Evolutionary conservation across 208 protist genomes (phyloP).

Genomic region (Trypanosoma congolense): DNA sequence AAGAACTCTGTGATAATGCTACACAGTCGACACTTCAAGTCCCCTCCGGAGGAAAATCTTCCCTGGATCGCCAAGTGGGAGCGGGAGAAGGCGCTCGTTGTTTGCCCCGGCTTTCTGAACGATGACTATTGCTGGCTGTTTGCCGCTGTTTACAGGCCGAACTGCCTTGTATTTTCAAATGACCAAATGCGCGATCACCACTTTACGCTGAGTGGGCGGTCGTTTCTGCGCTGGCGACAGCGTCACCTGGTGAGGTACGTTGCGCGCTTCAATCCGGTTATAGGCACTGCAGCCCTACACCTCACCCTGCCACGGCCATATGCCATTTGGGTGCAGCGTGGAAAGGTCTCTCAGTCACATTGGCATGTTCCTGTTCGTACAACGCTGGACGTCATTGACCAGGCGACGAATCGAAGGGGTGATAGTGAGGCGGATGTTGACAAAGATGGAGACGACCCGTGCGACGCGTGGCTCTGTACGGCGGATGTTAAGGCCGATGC

Average conservation of each 20-base stretch:
- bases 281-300: conserved; percentile 25
- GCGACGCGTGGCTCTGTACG: conserved; percentile 77
- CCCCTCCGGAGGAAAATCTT: conserved; percentile 36
- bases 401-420: conserved; percentile 57
- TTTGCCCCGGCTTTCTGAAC: conserved; percentile 77
- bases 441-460: conserved; percentile 82
- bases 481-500: conserved; percentile 18
- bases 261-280: conserved; percentile 37
- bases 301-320: conserved; percentile 44
- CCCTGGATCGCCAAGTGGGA: conserved; percentile 41
- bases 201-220: conserved; percentile 66
- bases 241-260: conserved; percentile 78
- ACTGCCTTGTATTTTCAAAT: conserved; percentile 65
- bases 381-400: conserved; percentile 51
- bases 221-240: conserved; percentile 80
- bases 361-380: conserved; percentile 81
- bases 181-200: conserved; percentile 87
- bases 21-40: conserved; percentile 56
- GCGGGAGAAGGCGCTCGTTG: conserved; percentile 29
- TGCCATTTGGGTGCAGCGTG: conserved; percentile 78
- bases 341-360: conserved; percentile 18
- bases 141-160: conserved; percentile 41
- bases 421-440: conserved; percentile 47
- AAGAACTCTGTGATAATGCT: conserved; percentile 65
- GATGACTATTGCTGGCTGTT: conserved; percentile 87